Percentiles rank a stretch among this genome's conserved stretches.
Conservation (phyloP, 2,329 filamentous ascomycete genomes). For the Colletotrichum nymphaeae region DNA sequence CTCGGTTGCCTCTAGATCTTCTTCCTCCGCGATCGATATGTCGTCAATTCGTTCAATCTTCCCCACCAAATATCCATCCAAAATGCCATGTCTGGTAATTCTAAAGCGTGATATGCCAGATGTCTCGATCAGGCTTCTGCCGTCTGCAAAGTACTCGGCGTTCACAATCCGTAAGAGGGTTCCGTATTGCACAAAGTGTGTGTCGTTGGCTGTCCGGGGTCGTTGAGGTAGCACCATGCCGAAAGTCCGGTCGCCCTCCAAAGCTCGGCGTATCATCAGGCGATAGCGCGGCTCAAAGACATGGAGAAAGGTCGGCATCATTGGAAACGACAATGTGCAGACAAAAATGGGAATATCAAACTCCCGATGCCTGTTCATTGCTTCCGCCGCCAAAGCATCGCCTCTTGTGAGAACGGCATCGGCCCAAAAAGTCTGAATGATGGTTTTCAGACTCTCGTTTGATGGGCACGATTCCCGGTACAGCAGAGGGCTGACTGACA, state of each 20-base stretch:
- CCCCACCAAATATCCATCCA: conserved; percentile 85
- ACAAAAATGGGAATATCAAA: conserved; percentile 80
- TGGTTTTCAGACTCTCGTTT: conserved; percentile 72
- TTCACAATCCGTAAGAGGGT: conserved; percentile 82
- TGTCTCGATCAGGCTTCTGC: conserved; percentile 84
- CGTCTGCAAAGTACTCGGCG: conserved; percentile 79
- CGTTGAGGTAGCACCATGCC: conserved; percentile 85
- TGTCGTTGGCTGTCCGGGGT: conserved; percentile 45
- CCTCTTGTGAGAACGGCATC: conserved; percentile 70
- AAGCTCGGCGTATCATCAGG: conserved; percentile 84
- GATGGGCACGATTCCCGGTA: conserved; percentile 55
- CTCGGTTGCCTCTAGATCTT: conserved; percentile 78
- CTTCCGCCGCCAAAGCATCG: conserved; percentile 67
- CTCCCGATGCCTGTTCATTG: conserved; percentile 65
- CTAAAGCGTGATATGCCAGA: conserved; percentile 82
- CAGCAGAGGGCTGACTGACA: conserved; percentile 62
- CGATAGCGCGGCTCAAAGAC: conserved; percentile 95
- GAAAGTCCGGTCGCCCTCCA: conserved; percentile 81
- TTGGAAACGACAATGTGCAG: conserved; percentile 83
- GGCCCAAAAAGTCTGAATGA: conserved; percentile 78
- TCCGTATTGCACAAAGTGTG: conserved; percentile 77
- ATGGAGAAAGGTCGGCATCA: conserved; percentile 86
- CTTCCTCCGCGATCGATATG: conserved; percentile 84
- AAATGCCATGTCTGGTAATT: conserved; percentile 70
- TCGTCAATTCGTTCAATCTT: conserved; percentile 83